These are phyloP conservation scores for Myotisia sp. DNA, from an alignment of 2,329 filamentous ascomycete species.

Conservation along the genomic window DNA sequence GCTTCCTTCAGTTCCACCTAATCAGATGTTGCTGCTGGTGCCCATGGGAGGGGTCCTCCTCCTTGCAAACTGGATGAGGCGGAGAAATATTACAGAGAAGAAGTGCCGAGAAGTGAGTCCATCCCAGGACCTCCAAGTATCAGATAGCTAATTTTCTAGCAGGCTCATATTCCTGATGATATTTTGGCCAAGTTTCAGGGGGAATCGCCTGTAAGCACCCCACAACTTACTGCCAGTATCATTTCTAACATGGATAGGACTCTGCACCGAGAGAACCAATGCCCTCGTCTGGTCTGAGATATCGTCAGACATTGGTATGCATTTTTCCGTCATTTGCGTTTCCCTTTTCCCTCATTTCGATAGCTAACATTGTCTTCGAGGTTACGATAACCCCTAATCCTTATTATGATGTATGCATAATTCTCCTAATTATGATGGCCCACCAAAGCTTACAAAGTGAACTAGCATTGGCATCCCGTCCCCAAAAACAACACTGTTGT, in stretches of 20 bases:
- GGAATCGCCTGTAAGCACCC: no score
- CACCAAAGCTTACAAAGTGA: background rate
- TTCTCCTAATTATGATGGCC: background rate
- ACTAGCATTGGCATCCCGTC: background rate
- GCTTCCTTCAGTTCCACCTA: slow-evolving; percentile 2
- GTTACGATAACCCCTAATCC: slow-evolving; percentile 5
- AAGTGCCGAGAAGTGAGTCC: slow-evolving; percentile 5
- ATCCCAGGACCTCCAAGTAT: background rate
- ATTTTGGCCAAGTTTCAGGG: no score
- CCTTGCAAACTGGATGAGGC: slow-evolving; percentile 8
- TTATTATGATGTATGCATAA: slow-evolving; percentile 4
- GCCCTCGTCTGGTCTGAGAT: no score
- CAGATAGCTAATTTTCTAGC: no score
- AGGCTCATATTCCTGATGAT: no score
- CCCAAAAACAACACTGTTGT: slow-evolving; percentile 4
- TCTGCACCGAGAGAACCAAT: no score
- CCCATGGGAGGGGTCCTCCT: slow-evolving; percentile 9
- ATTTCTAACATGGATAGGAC: no score
- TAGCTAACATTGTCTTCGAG: no score
- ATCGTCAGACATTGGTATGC: no score
- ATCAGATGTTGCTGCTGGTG: slow-evolving; percentile 8
- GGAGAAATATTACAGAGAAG: background rate
- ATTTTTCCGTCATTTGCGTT: no score
- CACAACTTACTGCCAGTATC: no score
- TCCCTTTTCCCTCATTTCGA: no score